Evolutionary conservation across 2,329 filamentous ascomycete genomes (phyloP).

Genomic region (Aspergillus neotritici): DNA sequence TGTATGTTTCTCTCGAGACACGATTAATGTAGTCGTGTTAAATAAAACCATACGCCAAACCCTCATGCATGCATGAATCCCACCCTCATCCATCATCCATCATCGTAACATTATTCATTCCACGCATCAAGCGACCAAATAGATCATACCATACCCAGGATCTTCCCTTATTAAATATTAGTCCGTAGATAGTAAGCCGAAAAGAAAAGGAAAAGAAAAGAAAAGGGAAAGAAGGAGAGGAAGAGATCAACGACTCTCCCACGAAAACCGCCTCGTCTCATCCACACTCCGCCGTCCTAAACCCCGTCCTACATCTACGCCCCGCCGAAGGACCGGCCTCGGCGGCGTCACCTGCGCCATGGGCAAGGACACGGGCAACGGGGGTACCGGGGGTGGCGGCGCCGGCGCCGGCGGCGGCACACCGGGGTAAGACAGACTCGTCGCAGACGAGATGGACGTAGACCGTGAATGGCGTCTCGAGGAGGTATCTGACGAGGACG

Average conservation of each 20-base stretch:
- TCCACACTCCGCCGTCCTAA: slow-evolving; percentile 2
- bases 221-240: background rate
- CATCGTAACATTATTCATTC: too few species aligned
- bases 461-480: too few species aligned
- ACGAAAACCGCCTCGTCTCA: slow-evolving; percentile 18
- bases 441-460: too few species aligned
- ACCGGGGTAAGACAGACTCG: too few species aligned
- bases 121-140: too few species aligned
- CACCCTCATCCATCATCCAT: background rate
- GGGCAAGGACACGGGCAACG: slow-evolving; percentile 12
- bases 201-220: background rate
- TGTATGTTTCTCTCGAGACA: background rate
- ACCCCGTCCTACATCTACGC: background rate
- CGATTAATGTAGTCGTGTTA: background rate
- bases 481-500: too few species aligned
- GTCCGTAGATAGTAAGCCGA: background rate
- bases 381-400: background rate
- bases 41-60: background rate
- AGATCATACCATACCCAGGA: too few species aligned
- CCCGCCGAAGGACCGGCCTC: slow-evolving; percentile 19
- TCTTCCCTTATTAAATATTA: too few species aligned
- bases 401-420: too few species aligned
- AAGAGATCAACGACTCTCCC: slow-evolving; percentile 21
- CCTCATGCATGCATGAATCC: background rate
- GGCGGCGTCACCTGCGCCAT: slow-evolving; percentile 28